Base-by-base conservation (phyloP, 768 basidiomycete species). In the Trametes gibbosa region DNA sequence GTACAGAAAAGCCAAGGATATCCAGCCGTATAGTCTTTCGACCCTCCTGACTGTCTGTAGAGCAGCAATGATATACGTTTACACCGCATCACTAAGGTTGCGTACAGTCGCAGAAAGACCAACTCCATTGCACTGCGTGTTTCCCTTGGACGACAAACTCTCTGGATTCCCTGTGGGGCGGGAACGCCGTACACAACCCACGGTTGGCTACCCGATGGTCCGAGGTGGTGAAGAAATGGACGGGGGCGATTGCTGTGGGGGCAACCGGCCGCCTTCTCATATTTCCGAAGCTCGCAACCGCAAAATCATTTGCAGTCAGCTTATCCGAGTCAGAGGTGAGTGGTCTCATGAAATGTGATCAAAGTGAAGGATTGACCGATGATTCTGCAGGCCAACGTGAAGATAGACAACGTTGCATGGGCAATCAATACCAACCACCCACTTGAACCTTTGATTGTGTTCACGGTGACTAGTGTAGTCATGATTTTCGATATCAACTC, bases 391-490 rank as follows among this genome's bases (percentile, higher is more conserved):
- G 16, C 34, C 1, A 34, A 52, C 1, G 29, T 41, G 50, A 52
- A 63, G 19, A 60, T 69, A 8, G 43, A 47, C 19, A 59, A 61
- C 29, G 53, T 66, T 2, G 83, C 83, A 41, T 91, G 89, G 89
- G 79, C 81, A 23, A 64, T 90, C 45, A 74, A 74, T 60, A 73
- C 73, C 16, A 53, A 69, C 14, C 57, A 67, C 0, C 81, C 79
- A 1, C 73, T 78, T 14, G 77, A 84, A n/a, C 88, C 89, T 9
- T 70, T 90, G 17, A 67, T 89, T 24, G 67, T 90, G 25, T 79
- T 86, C 59, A 77, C 85, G 9, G 72, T 76, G 29, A 76, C 77
- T 39, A 81, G 81, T 54, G 63, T 86, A 21, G 62, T 90, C 21
- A 84, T 84, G 66, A 73, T 89, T 16, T 78, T 83, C 66, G 77